phyloP scores from a whole-genome alignment of 75 land plant species.

The Gnetum montanum region DNA sequence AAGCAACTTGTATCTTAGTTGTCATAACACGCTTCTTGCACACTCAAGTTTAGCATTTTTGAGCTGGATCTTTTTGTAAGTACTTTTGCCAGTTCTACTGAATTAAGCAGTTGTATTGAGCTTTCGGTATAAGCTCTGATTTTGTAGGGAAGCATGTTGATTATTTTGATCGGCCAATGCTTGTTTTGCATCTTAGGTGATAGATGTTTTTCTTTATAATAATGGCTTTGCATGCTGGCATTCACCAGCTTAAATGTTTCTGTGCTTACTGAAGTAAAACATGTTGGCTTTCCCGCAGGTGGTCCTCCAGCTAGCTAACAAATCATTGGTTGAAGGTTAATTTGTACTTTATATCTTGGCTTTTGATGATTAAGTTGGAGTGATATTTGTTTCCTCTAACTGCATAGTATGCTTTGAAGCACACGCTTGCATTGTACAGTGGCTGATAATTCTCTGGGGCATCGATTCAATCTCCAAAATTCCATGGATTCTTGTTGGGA shows the following conservation, averaged over 20 bases:
- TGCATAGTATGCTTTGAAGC: too few relatives aligned
- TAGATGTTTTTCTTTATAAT: not conserved
- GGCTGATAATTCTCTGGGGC: too few relatives aligned
- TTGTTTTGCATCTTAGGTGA: not conserved
- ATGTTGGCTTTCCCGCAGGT: conserved; percentile 5
- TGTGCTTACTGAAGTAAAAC: conserved; percentile 4
- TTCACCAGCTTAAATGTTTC: not conserved
- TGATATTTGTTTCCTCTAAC: too few relatives aligned
- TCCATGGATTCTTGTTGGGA: too few relatives aligned
- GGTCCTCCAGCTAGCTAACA: not conserved
- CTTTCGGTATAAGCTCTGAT: not conserved
- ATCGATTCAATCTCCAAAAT: too few relatives aligned
- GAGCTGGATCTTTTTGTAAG: too few relatives aligned
- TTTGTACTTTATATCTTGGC: not conserved
- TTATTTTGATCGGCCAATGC: not conserved
- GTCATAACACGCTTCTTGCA: too few relatives aligned
- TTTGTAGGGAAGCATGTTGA: not conserved
- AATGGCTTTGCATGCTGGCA: not conserved
- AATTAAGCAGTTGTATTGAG: not conserved
- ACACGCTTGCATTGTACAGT: too few relatives aligned
- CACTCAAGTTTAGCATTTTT: too few relatives aligned
- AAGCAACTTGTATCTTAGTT: too few relatives aligned
- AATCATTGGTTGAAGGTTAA: conserved; percentile 3
- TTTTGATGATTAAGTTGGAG: too few relatives aligned
- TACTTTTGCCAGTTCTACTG: not conserved